Evolutionary conservation across 2,329 filamentous ascomycete genomes (phyloP), one percentile per base, ranked within the genome.

Genomic region (Xylaria sp.): DNA sequence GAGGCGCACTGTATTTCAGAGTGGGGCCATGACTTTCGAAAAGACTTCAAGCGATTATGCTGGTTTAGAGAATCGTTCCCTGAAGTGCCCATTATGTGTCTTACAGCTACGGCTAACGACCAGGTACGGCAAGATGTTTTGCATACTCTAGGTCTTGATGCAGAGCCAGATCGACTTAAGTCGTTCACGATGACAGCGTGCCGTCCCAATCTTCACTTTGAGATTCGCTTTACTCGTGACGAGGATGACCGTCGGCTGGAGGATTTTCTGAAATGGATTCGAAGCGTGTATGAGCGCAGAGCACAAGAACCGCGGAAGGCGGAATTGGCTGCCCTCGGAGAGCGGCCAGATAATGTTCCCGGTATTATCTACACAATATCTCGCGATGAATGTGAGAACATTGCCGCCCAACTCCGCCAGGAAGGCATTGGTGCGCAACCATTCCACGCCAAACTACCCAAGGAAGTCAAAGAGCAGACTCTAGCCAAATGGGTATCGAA

Each of bases 11-110:
- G 95, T 80, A 97, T 98, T 74, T 97, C 93, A 28, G 94, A 98
- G 89, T 98, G 95, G 95, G 95, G 95, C 1, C 94, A 98, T 79
- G 95, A 98, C 80, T 98, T 98, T 78, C 91, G 95, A n/a, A 92
- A 91, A 44, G 92, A 94, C 66, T 98, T 97, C 81, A 94, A 96
- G 77, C 88, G 91, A 23, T 86, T 98, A 7, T 91, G 89, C 1
- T 98, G 93, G 90, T 96, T 98, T 83, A 91, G 92, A 74, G 86
- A 89, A 58, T 90, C 90, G 6, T 94, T 96, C 73, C 93, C 94
- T 0, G 87, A 92, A 65, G 93, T 98, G 0, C 94, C 95, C 4
- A 92, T 98, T 70, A 97, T 96, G 80, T 97, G 94, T 72, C 87
- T 97, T 15, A 98, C 95, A 0, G 95, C 95, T 0, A 98, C 95